Percentiles rank a stretch among this genome's conserved stretches.
Conservation (phyloP, 2,329 filamentous ascomycete genomes). For the Aspergillus floridensis region DNA sequence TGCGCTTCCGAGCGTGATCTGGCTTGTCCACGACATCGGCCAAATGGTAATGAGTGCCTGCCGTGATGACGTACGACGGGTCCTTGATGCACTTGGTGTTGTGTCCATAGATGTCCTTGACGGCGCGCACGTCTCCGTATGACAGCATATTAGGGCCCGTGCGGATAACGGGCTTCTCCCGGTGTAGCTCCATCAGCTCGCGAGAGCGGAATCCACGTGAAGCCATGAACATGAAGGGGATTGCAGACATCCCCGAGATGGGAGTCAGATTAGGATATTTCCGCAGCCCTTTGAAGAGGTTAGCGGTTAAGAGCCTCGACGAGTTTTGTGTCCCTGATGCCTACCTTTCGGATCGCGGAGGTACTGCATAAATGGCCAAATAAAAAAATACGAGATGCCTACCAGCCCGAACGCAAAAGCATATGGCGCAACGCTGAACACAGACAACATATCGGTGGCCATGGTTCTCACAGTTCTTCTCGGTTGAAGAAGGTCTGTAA, state of each 20-base stretch:
- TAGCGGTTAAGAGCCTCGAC: not conserved
- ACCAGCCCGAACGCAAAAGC: conserved; percentile 22
- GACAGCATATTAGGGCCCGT: conserved; percentile 49
- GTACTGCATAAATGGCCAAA: conserved; percentile 26
- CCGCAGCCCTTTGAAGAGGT: conserved; percentile 39
- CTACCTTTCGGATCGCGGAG: conserved; percentile 30
- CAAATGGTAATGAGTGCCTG: conserved; percentile 52
- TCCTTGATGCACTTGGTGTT: conserved; percentile 53
- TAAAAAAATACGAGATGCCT: conserved; percentile 25
- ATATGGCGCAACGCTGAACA: conserved; percentile 23
- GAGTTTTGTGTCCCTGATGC: not conserved
- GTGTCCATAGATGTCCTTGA: conserved; percentile 54
- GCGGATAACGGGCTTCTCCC: conserved; percentile 46
- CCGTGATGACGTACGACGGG: conserved; percentile 44
- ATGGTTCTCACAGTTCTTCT: not conserved
- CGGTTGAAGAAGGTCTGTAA: not conserved
- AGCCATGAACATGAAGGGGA: conserved; percentile 50
- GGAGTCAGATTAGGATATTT: conserved; percentile 46
- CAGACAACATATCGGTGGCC: conserved; percentile 19
- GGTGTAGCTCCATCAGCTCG: conserved; percentile 46
- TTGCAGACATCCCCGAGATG: conserved; percentile 46
- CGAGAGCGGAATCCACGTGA: conserved; percentile 45
- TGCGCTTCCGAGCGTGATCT: conserved; percentile 53
- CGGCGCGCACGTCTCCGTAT: conserved; percentile 42
- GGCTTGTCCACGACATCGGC: conserved; percentile 53